Conservation (phyloP, 2,329 filamentous ascomycete species). For the Fusarium clavum region DNA sequence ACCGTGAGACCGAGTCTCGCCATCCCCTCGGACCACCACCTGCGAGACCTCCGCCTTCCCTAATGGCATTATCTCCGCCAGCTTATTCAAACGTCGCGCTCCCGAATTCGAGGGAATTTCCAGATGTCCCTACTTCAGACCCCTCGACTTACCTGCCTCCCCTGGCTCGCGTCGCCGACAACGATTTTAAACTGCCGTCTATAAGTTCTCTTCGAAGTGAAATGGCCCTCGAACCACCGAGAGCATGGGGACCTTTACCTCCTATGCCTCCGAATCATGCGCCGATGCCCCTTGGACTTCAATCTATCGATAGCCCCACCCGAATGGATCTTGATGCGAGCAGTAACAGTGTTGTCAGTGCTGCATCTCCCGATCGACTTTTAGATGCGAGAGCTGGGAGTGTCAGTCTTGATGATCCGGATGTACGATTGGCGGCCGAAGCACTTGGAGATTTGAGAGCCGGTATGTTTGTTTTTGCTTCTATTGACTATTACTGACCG, state of each 20-base stretch:
- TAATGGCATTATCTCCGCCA: conserved; percentile 44
- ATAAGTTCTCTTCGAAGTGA: conserved; percentile 52
- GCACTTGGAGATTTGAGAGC: conserved; percentile 79
- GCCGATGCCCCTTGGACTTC: conserved; percentile 43
- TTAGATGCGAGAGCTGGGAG: conserved; percentile 60
- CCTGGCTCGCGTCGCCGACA: conserved; percentile 40
- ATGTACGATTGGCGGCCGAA: conserved; percentile 78
- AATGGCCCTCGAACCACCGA: conserved; percentile 43
- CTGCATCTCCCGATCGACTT: conserved; percentile 60
- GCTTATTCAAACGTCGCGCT: conserved; percentile 39
- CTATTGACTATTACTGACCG: conserved; percentile 29
- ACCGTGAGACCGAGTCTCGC: conserved; percentile 42
- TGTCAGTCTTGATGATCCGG: conserved; percentile 72
- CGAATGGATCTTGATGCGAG: conserved; percentile 62
- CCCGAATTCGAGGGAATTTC: conserved; percentile 45
- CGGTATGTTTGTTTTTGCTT: conserved; percentile 58
- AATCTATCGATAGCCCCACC: conserved; percentile 57
- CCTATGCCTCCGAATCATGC: conserved; percentile 59
- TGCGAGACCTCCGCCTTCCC: conserved; percentile 40
- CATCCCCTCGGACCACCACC: conserved; percentile 47
- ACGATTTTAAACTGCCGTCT: conserved; percentile 51
- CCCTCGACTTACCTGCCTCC: conserved; percentile 41
- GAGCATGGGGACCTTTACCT: conserved; percentile 61
- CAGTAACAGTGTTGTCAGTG: conserved; percentile 55
- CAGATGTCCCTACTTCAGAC: conserved; percentile 47